Evolutionary conservation across 2,329 filamentous ascomycete species (phyloP), one percentile per base, ranked within the genome.

Genomic region (Stachybotrys chlorohalonatus): DNA sequence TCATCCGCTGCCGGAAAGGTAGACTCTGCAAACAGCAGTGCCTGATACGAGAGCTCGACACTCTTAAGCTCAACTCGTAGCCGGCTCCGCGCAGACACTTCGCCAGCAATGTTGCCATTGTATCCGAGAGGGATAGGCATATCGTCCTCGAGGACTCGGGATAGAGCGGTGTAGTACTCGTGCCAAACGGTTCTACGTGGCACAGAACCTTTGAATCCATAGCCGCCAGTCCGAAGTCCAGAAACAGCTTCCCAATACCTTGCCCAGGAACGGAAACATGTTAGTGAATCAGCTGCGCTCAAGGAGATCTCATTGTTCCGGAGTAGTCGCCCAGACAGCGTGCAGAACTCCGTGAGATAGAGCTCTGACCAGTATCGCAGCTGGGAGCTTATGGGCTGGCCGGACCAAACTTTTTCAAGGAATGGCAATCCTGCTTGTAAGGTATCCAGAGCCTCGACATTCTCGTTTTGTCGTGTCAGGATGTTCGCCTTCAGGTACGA

Each of bases 1-100:
- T 94, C 84, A 47, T 89, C 86, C 0, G 94, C 92, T 61, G 84
- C 87, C 0, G 94, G 94, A 62, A 99, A 99, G 31, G 80, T 78
- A 0, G 88, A 89, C 66, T 95, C 90, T 55, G 80, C 81, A 5
- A 96, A 77, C 31, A 99, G 74, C 5, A 94, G 75, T 15, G 79
- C 79, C 68, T 96, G 91, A 66, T 95, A 97, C 8, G 85, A 81
- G 1, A 81, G 71, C 69, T 97, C 90, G 9, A 92, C 86, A 52
- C 81, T 82, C 66, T 90, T 89, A 53, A 96, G 70, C 71, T 97
- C 93, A 31, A 82, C 77, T 52, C 85, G 80, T 62, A 96, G 80
- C 62, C 87, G 85, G 47, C 74, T 75, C 52, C 81, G 82, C 39
- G 77, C 75, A 4, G 81, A 85, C 15, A 75, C 69, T 47, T 82